phyloP scores from a whole-genome alignment of 2,329 filamentous ascomycete genomes.

The Fusarium poae region DNA sequence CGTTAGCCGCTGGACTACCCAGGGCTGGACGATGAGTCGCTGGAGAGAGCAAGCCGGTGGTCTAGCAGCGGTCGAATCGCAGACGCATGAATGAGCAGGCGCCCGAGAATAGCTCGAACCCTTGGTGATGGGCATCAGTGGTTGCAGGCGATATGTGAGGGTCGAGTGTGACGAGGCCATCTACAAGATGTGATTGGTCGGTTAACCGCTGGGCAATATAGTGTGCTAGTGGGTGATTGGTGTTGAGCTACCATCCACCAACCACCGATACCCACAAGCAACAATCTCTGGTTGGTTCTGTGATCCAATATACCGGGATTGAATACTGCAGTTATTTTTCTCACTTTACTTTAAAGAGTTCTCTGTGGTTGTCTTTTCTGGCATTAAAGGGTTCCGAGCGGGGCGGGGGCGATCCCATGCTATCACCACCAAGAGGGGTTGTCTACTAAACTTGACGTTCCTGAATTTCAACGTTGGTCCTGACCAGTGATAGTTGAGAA shows the following conservation, averaged over 20 bases:
- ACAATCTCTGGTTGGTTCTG: conserved; percentile 26
- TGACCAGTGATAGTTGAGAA: conserved; percentile 22
- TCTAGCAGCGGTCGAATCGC: conserved; percentile 48
- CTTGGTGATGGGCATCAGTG: conserved; percentile 50
- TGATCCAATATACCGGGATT: conserved; percentile 27
- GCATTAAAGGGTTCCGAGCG: conserved; percentile 20
- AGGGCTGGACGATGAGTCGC: conserved; percentile 61
- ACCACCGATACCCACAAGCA: conserved; percentile 38
- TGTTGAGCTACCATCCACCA: conserved; percentile 27
- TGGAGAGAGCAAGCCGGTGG: conserved; percentile 43
- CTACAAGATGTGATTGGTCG: conserved; percentile 58
- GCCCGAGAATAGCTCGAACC: conserved; percentile 54
- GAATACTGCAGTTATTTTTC: conserved; percentile 20
- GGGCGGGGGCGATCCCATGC: conserved; percentile 38
- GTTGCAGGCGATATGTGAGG: conserved; percentile 48
- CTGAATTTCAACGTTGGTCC: conserved; percentile 24
- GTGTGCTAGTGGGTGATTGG: conserved; percentile 44
- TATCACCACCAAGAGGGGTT: conserved; percentile 24
- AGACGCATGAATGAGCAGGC: conserved; percentile 55
- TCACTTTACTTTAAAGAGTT: conserved; percentile 8
- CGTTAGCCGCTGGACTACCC: conserved; percentile 56
- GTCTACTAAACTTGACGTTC: conserved; percentile 33
- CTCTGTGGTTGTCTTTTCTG: conserved; percentile 23
- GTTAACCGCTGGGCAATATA: conserved; percentile 56
- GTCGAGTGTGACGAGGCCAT: conserved; percentile 41